Base-by-base conservation (phyloP, 2,329 filamentous ascomycete species). In the Cladosporium cucumerinum region DNA sequence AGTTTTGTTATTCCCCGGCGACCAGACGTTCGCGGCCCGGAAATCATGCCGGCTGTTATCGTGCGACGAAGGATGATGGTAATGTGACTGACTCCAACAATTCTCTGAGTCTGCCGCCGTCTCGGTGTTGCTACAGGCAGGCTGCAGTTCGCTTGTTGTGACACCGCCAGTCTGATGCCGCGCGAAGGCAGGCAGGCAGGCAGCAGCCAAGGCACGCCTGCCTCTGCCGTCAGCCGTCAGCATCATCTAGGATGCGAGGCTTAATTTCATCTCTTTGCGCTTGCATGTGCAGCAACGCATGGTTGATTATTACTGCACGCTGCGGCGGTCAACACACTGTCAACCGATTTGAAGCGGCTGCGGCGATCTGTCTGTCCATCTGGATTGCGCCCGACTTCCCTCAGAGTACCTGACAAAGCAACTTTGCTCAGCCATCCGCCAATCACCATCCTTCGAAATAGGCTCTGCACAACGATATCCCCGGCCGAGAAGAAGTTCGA, bases 211-310 rank as follows among this genome's bases (percentile, higher is more conserved):
- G 39, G 28, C 60, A 62, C 16, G 21, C 43, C 16, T 62, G 18
- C 39, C 34, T 28, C 43, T 61, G 43, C 49, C 49, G 60, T 62
- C 60, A 55, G 60, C 60, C 21, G 60, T 62, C 49, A 62, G 60
- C 60, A 43, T 46, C 39, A 32, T 8, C 60, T 43, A 25, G 60
- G 60, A 62, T 62, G 32, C 49, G 60, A 62, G 49, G 60, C 60
- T 55, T 21, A 51, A 54, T 18, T 62, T 62, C 49, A 62, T 61
- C 30, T 62, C 34, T 46, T 21, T 34, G 60, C 49, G 39, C 43
- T 39, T 43, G 60, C 60, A 55, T 39, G 60, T 62, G 49, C 34
- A 39, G 23, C 23, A 23, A 39, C 60, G 54, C 60, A 55, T 55
- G 34, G 43, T 55, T 34, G 49, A 28, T 46, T 46, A 23, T 4